Conservation (phyloP, 1,284 basidiomycete genomes). For the Melampsora occidentalis region DNA sequence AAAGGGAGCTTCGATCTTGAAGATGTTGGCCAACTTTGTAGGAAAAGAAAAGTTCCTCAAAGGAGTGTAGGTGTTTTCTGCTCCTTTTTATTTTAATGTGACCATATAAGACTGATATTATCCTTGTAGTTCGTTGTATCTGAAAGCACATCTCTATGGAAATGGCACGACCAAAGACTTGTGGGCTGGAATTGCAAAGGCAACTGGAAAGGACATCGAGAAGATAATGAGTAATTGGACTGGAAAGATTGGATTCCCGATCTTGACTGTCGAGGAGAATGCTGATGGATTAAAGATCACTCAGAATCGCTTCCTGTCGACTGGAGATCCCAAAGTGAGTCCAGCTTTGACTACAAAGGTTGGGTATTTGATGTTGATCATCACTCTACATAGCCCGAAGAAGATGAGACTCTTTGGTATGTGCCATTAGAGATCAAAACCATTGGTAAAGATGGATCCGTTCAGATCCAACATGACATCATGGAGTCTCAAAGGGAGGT, state of each 20-base stretch:
- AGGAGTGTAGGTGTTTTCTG: constrained; percentile 49
- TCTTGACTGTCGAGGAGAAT: constrained; percentile 79
- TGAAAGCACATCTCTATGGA: constrained; percentile 76
- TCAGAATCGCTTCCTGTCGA: constrained; percentile 90
- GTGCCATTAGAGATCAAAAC: constrained; percentile 77
- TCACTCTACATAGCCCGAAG: constrained; percentile 59
- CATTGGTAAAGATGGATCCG: constrained; percentile 62
- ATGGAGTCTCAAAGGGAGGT: constrained; percentile 71
- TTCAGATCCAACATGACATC: constrained; percentile 64
- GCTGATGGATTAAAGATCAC: constrained; percentile 58
- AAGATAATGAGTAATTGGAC: constrained; percentile 91
- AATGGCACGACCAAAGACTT: constrained; percentile 84
- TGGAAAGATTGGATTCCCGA: constrained; percentile 64
- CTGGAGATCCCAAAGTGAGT: constrained; percentile 64
- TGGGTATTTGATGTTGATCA: constrained; percentile 1
- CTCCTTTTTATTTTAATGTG: constrained; percentile 70
- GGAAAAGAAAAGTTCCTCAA: constrained; percentile 70
- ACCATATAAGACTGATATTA: neutral
- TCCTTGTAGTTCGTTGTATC: constrained; percentile 66
- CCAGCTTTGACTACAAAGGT: neutral
- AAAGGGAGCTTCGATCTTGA: constrained; percentile 64
- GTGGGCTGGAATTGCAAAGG: constrained; percentile 79
- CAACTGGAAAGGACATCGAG: constrained; percentile 73
- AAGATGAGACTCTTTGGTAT: constrained; percentile 88
- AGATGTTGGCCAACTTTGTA: constrained; percentile 85